Conservation (phyloP, 345 rosid genomes). For the Passiflora organensis region DNA sequence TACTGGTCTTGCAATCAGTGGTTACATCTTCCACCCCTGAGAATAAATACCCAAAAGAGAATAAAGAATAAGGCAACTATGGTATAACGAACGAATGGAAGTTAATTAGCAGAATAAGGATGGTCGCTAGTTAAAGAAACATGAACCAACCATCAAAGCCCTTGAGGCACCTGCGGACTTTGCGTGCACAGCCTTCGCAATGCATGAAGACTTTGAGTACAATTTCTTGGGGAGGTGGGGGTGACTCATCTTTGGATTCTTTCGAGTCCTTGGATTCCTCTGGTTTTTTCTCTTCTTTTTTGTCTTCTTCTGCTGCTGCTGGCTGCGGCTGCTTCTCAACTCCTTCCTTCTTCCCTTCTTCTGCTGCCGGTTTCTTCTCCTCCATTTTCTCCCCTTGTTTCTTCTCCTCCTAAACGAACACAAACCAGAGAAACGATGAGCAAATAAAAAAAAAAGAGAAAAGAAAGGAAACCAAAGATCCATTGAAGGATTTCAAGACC, state of each 20-base stretch:
- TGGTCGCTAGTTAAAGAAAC: no score
- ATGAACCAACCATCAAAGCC: constrained; percentile 62
- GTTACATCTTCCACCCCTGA: constrained; percentile 83
- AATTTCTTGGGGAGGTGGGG: constrained; percentile 68
- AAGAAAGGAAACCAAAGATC: no score
- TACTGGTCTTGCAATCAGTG: constrained; percentile 68
- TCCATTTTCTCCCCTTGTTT: constrained; percentile 34
- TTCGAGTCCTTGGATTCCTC: constrained; percentile 38
- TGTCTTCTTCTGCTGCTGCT: constrained; percentile 33
- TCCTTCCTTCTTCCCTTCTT: constrained; percentile 14
- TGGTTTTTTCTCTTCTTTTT: constrained; percentile 35
- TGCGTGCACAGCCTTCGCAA: constrained; percentile 96
- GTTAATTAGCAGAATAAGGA: no score
- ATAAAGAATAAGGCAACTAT: no score
- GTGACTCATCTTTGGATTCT: constrained; percentile 30
- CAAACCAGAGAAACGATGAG: not conserved
- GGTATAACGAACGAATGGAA: no score
- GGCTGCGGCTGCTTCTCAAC: constrained; percentile 8
- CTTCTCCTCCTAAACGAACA: constrained; percentile 44
- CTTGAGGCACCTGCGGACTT: constrained; percentile 65
- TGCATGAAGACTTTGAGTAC: constrained; percentile 84
- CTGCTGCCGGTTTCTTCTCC: constrained; percentile 31
- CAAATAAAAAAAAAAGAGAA: not conserved
- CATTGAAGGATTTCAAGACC: constrained; percentile 23
- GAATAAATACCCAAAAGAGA: no score